Base-by-base conservation (phyloP, 2,329 filamentous ascomycete species). In the Venturia aucupariae region DNA sequence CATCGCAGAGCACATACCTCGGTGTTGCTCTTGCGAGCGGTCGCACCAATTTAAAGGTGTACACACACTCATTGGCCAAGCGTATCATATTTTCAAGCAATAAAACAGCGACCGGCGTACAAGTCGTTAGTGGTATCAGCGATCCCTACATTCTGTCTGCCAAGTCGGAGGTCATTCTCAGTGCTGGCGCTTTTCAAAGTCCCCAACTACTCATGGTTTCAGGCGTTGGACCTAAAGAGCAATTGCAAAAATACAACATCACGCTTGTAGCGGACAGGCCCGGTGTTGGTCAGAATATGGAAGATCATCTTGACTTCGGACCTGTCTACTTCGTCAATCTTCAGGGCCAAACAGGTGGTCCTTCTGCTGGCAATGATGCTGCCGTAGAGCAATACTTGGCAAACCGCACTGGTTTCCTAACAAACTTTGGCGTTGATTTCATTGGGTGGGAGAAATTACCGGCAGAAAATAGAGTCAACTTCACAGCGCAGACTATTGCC, bases 181-280 rank as follows among this genome's bases (percentile, higher is more conserved):
- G 48, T 15, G 65, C 63, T 38, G 65, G 65, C 4, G 55, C 65
- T 5, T 65, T 65, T 32, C 65, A 66, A 38, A 46, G 63, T 10
- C 65, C 65, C 24, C 65, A 66, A n/a, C 19, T 66, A 30, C 63
- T 66, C 24, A 64, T 66, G 65, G 51, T 66, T 3, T 66, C 65
- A 13, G 64, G 64, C n/a, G 32, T 65, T 6, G 64, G 64, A 4
- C 64, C 64, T 10, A 42, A 32, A 24, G 48, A 39, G n/a, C 66
- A 48, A 2, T 38, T 65, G n/a, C n/a, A 64, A 17, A 57, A 38
- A 10, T 48, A 63, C 22, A 60, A 60, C 39, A 65, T 65, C 32
- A 30, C 27, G 17, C 41, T 65, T 17, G 17, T 63, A 4, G 51
- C 42, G 11, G 55, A 65, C 51, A 62, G 41, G 15, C 60, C 60